phyloP scores from a whole-genome alignment of 148 eudicot genomes.

The Arctostaphylos glauca region DNA sequence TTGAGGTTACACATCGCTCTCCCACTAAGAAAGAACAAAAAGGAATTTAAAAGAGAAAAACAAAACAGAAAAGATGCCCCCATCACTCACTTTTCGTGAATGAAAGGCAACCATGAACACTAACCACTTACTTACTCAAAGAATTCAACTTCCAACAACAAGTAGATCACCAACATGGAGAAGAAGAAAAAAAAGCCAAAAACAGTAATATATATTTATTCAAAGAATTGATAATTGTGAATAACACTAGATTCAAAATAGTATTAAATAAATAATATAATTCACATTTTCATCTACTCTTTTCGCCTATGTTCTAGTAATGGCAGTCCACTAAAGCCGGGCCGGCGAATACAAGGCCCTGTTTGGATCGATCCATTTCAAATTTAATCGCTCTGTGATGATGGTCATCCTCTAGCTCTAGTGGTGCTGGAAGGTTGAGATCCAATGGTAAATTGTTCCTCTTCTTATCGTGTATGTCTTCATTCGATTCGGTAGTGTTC shows the following conservation, averaged over 20 bases:
- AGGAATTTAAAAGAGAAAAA: not conserved
- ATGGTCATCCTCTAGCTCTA: slow-evolving; percentile 34
- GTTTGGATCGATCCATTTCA: slow-evolving; percentile 23
- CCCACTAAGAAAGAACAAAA: not conserved
- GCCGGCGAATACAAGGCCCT: slow-evolving; percentile 29
- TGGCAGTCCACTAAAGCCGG: slow-evolving; percentile 52
- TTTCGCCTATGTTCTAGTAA: slow-evolving; percentile 10
- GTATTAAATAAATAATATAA: not conserved
- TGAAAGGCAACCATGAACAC: slow-evolving; percentile 50
- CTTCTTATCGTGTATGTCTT: slow-evolving; percentile 12
- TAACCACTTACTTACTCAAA: slow-evolving; percentile 48
- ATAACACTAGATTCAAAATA: not conserved
- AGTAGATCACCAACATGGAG: slow-evolving; percentile 22
- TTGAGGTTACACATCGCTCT: not conserved
- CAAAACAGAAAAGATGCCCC: slow-evolving; percentile 25
- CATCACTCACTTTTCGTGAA: slow-evolving; percentile 57
- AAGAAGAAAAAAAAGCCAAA: not conserved
- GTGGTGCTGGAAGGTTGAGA: slow-evolving; percentile 84
- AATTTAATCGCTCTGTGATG: not conserved
- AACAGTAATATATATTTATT: not conserved
- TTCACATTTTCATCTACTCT: slow-evolving; percentile 1
- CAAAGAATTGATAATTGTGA: not conserved
- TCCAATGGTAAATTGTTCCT: slow-evolving; percentile 36
- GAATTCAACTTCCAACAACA: slow-evolving; percentile 25
- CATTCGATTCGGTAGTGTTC: not conserved